A percentile compares a stretch with the other conserved stretches of the same genome.
phyloP scores from a whole-genome alignment of 2,329 filamentous ascomycete species.

The Aspergillus cejpii region DNA sequence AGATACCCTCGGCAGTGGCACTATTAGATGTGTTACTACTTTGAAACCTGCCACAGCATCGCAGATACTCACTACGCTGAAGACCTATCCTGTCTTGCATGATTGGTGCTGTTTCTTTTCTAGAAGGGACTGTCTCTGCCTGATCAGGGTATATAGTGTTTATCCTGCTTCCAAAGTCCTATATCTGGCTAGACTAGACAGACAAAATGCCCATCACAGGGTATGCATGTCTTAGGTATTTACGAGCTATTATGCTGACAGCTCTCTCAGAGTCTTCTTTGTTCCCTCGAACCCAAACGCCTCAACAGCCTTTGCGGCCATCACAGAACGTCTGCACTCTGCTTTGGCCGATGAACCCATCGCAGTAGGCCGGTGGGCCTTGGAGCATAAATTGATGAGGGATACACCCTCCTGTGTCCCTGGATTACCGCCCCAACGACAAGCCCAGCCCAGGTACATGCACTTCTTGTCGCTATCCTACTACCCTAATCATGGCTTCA shows the following conservation, averaged over 20 bases:
- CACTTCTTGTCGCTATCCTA: constrained; percentile 40
- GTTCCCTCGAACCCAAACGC: constrained; percentile 38
- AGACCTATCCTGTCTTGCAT: no score
- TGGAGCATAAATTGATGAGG: constrained; percentile 41
- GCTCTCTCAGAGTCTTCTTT: constrained; percentile 36
- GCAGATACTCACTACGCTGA: neutral
- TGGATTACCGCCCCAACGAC: constrained; percentile 26
- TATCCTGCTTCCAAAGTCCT: neutral
- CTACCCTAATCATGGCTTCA: constrained; percentile 36
- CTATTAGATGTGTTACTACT: neutral
- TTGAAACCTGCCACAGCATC: neutral
- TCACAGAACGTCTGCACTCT: constrained; percentile 37
- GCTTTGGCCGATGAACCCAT: constrained; percentile 31
- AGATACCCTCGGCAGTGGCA: no score
- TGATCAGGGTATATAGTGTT: no score
- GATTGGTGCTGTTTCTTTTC: no score
- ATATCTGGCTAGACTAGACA: neutral
- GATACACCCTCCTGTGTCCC: constrained; percentile 39
- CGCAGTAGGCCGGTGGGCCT: constrained; percentile 34
- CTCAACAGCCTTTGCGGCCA: constrained; percentile 28
- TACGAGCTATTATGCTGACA: constrained; percentile 3
- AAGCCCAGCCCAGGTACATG: constrained; percentile 34
- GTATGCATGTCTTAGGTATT: constrained; percentile 16
- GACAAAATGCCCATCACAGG: constrained; percentile 32
- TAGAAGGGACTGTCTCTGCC: no score